A percentile compares a stretch with the other conserved stretches of the same genome.
phyloP scores from a whole-genome alignment of 768 basidiomycete genomes.

The Naganishia antarctica region DNA sequence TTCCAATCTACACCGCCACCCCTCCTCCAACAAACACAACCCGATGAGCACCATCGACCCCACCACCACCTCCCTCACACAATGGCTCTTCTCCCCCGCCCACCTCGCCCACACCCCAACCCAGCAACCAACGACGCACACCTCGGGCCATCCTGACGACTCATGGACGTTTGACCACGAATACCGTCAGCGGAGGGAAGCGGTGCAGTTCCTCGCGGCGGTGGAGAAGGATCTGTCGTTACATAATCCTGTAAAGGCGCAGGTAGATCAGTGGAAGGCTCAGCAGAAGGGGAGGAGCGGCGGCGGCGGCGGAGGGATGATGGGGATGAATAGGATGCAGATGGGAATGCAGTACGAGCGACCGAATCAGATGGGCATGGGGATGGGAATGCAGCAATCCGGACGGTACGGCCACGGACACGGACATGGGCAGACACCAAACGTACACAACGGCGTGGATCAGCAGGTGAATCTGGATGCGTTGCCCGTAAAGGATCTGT shows the following conservation, averaged over 20 bases:
- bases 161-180: constrained; percentile 3
- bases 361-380: constrained; percentile 3
- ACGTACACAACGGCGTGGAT: not conserved
- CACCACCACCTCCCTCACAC: constrained; percentile 7
- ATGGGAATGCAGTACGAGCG: constrained; percentile 2
- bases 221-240: constrained; percentile 4
- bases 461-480: constrained; percentile 18
- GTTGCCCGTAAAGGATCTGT: not conserved
- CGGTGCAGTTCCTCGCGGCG: constrained; percentile 6
- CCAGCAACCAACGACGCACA: not conserved
- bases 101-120: constrained; percentile 21
- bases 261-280: not conserved
- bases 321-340: not conserved
- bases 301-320: not conserved
- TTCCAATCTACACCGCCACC: not conserved
- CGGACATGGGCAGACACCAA: not conserved
- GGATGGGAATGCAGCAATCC: constrained; percentile 4
- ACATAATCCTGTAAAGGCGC: constrained; percentile 13
- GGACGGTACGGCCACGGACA: not conserved
- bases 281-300: constrained; percentile 4
- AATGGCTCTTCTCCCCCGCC: constrained; percentile 21
- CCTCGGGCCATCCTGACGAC: constrained; percentile 2
- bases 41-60: constrained; percentile 18
- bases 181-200: not conserved
- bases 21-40: not conserved